Evolutionary conservation across 495 filamentous ascomycete species (phyloP).

Genomic region (Aspergillus egyptiacus): DNA sequence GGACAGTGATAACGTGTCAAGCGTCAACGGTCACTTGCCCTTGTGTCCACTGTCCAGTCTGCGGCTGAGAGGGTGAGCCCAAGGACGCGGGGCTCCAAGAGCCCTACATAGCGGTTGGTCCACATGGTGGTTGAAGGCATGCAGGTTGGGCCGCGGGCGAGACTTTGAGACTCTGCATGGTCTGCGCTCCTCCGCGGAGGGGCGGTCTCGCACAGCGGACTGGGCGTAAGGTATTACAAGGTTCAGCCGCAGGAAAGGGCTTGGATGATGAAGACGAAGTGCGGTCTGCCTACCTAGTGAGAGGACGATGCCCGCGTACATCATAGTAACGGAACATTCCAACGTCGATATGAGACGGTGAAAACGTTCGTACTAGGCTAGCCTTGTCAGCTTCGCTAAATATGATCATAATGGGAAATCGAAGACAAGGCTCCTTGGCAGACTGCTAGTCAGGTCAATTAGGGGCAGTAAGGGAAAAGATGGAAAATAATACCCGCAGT

Average conservation of each 20-base stretch:
- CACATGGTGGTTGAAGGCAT: constrained; percentile 7
- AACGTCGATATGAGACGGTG: background rate
- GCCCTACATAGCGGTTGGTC: constrained; percentile 1
- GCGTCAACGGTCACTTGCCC: constrained; percentile 2
- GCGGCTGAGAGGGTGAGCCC: constrained; percentile 11
- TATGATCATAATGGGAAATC: constrained; percentile 14
- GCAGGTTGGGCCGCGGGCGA: constrained; percentile 7
- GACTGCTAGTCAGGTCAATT: background rate
- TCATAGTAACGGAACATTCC: background rate
- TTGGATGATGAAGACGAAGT: background rate
- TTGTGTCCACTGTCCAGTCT: constrained; percentile 1
- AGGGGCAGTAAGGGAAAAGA: constrained; percentile 1
- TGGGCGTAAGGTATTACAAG: background rate
- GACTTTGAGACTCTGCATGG: background rate
- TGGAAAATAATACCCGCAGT: background rate
- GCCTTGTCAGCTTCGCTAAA: constrained; percentile 12
- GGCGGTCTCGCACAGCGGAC: background rate
- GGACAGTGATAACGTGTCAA: background rate
- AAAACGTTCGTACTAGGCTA: background rate
- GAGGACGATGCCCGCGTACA: background rate
- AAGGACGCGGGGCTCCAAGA: constrained; percentile 5
- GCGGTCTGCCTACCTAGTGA: constrained; percentile 7
- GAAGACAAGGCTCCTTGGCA: constrained; percentile 7
- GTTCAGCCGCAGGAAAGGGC: constrained; percentile 8
- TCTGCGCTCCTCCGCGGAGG: background rate